phyloP scores from a whole-genome alignment of 2,329 filamentous ascomycete species.

The Polytolypa hystricis region DNA sequence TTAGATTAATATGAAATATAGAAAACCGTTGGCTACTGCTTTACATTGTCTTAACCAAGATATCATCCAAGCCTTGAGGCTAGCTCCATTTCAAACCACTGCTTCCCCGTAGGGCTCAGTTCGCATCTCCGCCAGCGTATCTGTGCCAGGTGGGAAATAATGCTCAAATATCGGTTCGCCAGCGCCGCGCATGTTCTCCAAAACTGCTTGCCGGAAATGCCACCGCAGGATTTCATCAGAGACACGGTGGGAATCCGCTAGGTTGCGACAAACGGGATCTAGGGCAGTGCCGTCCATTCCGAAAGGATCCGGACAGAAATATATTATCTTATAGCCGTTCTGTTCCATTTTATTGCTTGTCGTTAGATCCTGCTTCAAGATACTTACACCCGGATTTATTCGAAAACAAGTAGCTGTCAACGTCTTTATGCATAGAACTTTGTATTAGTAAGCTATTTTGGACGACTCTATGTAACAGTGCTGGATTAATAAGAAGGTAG shows the following conservation, averaged over 20 bases:
- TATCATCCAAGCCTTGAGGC: too few species aligned
- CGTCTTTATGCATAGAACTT: conserved; percentile 6
- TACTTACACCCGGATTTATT: conserved; percentile 13
- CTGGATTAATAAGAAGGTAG: too few species aligned
- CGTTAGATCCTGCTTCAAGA: background rate
- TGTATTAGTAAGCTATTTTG: conserved; percentile 12
- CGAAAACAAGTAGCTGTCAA: conserved; percentile 13
- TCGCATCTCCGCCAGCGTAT: conserved; percentile 9
- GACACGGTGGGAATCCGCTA: conserved; percentile 7
- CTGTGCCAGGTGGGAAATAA: conserved; percentile 14
- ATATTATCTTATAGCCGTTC: conserved; percentile 9
- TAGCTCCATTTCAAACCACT: conserved; percentile 7
- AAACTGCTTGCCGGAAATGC: conserved; percentile 15
- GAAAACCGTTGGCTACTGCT: too few species aligned
- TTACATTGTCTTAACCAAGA: too few species aligned
- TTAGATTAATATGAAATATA: too few species aligned
- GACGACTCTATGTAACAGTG: too few species aligned
- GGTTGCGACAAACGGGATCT: conserved; percentile 7
- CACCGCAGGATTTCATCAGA: conserved; percentile 12
- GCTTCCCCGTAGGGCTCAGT: conserved; percentile 6
- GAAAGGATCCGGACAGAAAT: conserved; percentile 5
- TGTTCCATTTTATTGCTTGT: conserved; percentile 2
- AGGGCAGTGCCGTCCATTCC: conserved; percentile 6
- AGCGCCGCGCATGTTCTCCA: conserved; percentile 13
- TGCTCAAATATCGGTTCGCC: conserved; percentile 13